A percentile compares a stretch with the other conserved stretches of the same genome.
These are phyloP conservation scores for Phaeosphaeriaceae sp. DNA, from an alignment of 2,329 filamentous ascomycete genomes.

Conservation along the genomic window DNA sequence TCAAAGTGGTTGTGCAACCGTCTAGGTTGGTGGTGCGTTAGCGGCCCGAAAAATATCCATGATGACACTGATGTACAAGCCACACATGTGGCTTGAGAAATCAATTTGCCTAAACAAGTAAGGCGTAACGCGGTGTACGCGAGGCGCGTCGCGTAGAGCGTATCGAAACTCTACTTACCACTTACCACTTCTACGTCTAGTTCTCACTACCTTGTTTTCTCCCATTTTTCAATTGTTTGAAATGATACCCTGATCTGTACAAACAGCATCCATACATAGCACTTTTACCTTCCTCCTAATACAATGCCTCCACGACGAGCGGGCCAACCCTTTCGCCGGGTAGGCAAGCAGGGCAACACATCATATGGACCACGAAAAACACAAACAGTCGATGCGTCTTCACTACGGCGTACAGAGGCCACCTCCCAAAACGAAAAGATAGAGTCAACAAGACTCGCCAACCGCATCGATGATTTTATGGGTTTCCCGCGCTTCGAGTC, in stretches of 20 bases:
- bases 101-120: constrained; percentile 34
- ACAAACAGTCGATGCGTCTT: constrained; percentile 80
- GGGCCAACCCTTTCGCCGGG: constrained; percentile 51
- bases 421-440: constrained; percentile 93
- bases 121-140: constrained; percentile 27
- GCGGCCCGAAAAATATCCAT: constrained; percentile 35
- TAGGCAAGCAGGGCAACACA: constrained; percentile 51
- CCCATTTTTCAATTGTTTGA: constrained; percentile 20
- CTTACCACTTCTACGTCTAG: constrained; percentile 15
- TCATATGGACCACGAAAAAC: constrained; percentile 62
- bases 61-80: constrained; percentile 21
- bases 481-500: constrained; percentile 92
- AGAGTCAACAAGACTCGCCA: constrained; percentile 81
- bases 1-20: constrained; percentile 10
- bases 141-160: constrained; percentile 31
- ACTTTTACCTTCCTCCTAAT: constrained; percentile 27
- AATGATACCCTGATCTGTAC: constrained; percentile 42
- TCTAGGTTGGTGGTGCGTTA: constrained; percentile 19
- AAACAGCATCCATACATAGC: constrained; percentile 30
- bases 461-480: constrained; percentile 92
- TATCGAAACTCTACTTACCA: constrained; percentile 12
- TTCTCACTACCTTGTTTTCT: constrained; percentile 24
- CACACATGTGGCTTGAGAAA: constrained; percentile 23
- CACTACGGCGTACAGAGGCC: constrained; percentile 75
- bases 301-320: constrained; percentile 54